These are phyloP conservation scores for Blastocystis sp. DNA, from an alignment of 352 stramenopile species.

Conservation along the genomic window DNA sequence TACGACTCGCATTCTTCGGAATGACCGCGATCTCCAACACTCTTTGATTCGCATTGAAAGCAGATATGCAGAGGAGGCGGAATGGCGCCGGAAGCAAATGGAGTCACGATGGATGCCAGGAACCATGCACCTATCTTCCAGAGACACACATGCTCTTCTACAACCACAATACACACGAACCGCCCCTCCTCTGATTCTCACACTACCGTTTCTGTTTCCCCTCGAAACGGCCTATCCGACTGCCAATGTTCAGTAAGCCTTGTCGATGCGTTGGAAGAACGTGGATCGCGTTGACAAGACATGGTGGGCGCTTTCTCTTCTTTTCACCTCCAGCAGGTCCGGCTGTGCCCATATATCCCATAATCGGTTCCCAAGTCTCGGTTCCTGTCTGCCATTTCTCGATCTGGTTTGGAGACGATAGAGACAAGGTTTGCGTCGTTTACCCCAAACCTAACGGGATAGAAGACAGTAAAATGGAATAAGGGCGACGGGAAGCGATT, in stretches of 20 bases:
- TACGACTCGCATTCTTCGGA: too few species aligned
- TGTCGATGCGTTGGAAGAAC: conserved; percentile 17
- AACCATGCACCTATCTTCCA: too few species aligned
- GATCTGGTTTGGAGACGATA: conserved; percentile 40
- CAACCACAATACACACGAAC: too few species aligned
- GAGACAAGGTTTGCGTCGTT: not conserved
- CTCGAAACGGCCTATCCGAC: not conserved
- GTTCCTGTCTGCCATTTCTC: conserved; percentile 56
- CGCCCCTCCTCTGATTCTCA: too few species aligned
- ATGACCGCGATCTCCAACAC: too few species aligned
- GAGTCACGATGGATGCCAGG: too few species aligned
- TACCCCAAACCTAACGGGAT: not conserved
- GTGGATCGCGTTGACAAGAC: not conserved
- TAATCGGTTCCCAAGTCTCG: not conserved
- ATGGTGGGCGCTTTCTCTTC: not conserved
- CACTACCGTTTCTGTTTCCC: not conserved
- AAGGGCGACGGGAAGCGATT: conserved; percentile 51
- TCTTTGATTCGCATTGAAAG: too few species aligned
- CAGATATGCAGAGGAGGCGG: too few species aligned
- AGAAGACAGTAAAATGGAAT: conserved; percentile 38
- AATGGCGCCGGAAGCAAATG: too few species aligned
- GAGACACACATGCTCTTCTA: too few species aligned
- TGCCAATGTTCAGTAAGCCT: conserved; percentile 55
- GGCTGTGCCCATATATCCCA: not conserved
- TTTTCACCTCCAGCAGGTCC: not conserved